A percentile compares a stretch with the other conserved stretches of the same genome.
Evolutionary conservation across 1,284 basidiomycete species (phyloP).

Genomic region (Kwoniella shivajii): DNA sequence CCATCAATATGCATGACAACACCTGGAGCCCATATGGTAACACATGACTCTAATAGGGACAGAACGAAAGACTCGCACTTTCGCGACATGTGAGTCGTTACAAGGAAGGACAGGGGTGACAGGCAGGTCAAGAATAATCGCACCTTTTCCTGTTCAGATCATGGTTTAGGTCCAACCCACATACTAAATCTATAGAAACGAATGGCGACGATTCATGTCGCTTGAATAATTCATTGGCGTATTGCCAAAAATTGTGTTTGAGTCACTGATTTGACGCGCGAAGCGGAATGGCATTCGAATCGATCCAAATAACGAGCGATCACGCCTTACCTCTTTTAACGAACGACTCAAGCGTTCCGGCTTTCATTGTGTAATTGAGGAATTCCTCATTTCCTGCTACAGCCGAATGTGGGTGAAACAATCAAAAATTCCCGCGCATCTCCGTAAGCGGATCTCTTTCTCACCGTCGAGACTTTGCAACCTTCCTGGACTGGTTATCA

Average conservation of each 20-base stretch:
- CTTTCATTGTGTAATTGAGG: too few relatives aligned
- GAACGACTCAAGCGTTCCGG: too few relatives aligned
- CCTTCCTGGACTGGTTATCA: too few relatives aligned
- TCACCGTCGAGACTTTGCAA: too few relatives aligned
- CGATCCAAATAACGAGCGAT: conserved; percentile 12
- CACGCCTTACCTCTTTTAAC: conserved; percentile 12
- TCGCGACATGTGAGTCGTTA: background rate
- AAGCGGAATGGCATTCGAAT: background rate
- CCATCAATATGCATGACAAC: background rate
- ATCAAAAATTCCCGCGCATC: too few relatives aligned
- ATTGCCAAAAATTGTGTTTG: background rate
- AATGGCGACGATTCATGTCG: background rate
- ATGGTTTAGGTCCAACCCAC: too few relatives aligned
- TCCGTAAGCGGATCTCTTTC: too few relatives aligned
- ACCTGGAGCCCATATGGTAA: background rate
- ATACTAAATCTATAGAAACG: background rate
- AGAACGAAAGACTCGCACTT: background rate
- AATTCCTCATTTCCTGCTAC: too few relatives aligned
- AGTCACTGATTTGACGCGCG: background rate
- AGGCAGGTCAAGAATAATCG: too few relatives aligned
- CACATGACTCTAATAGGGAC: background rate
- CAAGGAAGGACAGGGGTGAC: background rate
- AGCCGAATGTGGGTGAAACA: too few relatives aligned
- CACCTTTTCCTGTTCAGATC: too few relatives aligned
- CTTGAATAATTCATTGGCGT: background rate